Conservation (phyloP, 306 rosid species). For the Herpetospermum pedunculosum region DNA sequence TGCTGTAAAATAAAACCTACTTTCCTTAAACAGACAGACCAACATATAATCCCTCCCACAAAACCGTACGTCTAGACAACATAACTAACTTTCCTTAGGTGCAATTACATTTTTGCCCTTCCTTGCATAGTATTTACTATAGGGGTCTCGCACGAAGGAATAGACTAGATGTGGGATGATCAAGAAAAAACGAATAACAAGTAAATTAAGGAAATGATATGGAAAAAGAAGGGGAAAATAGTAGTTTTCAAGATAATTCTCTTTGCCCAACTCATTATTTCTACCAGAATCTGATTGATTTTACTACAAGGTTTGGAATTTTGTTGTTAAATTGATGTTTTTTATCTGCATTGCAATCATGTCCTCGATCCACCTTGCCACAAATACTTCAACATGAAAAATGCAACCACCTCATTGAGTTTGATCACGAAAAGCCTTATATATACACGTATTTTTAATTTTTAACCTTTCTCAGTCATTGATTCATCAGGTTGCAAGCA, state of each 20-base stretch:
- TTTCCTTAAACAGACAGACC: too few species aligned
- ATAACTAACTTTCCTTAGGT: too few species aligned
- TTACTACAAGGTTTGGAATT: not conserved
- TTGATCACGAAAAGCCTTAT: not conserved
- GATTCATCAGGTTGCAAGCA: constrained; percentile 51
- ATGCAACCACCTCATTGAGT: not conserved
- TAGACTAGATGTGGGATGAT: not conserved
- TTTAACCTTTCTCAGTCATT: not conserved
- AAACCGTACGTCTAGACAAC: too few species aligned
- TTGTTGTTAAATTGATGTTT: not conserved
- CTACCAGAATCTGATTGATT: not conserved
- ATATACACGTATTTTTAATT: not conserved
- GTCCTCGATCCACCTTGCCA: not conserved
- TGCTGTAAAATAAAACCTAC: too few species aligned
- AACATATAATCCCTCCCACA: too few species aligned
- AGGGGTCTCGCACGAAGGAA: too few species aligned
- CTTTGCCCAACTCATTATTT: not conserved
- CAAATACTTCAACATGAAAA: not conserved
- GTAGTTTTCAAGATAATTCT: not conserved
- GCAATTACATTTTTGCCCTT: too few species aligned
- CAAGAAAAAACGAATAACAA: not conserved
- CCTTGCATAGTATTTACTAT: too few species aligned
- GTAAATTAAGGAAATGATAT: not conserved
- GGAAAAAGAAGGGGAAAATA: not conserved
- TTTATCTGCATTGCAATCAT: not conserved